Evolutionary conservation across 129 eudicot species (phyloP), one percentile per base, ranked within the genome.

Genomic region (Erigeron canadensis): DNA sequence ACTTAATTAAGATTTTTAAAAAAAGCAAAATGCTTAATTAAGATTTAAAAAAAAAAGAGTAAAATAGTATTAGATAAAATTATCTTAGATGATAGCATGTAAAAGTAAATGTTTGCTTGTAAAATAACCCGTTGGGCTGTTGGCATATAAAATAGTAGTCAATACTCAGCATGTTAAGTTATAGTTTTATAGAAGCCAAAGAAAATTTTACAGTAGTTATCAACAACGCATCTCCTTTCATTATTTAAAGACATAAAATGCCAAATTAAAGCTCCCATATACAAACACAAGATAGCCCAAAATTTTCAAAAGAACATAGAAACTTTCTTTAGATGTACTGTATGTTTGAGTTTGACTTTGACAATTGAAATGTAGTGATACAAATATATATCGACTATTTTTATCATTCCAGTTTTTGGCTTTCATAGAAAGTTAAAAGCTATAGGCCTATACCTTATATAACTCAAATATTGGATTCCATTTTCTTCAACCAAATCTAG

Each of bases 341-440:
- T 10, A 28, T 28, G 34, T 28, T 28, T 28, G 34, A 28, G 34
- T 28, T 53, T 53, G 72, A 65, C 79, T 63, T 74, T 42, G 64
- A 75, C 53, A 22, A 53, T 39, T 65, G 41, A 39, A 62, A 40
- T 48, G 15, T 28, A 18, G 37, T 66, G 15, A 75, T 42, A 65
- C 65, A n/a, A n/a, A n/a, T n/a, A 74, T 13, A 16, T 6, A 5
- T 16, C 17, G 45, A 5, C 22, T 15, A 13, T 9, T 47, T 18
- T 74, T 41, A 28, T 28, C 46, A 74, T 74, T 41, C 72, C 66
- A 53, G 7, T 23, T 65, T 65, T 74, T 74, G 72, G 71, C 72
- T n/a, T 40, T n/a, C 54, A 40, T 65, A 18, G 12, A 63, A 54
- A 12, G n/a, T n/a, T n/a, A n/a, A n/a, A n/a, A n/a, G n/a, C n/a